Percentiles rank a stretch among this genome's conserved stretches.
phyloP scores from a whole-genome alignment of 208 protist genomes.

The Acanthamoeba royreba region DNA sequence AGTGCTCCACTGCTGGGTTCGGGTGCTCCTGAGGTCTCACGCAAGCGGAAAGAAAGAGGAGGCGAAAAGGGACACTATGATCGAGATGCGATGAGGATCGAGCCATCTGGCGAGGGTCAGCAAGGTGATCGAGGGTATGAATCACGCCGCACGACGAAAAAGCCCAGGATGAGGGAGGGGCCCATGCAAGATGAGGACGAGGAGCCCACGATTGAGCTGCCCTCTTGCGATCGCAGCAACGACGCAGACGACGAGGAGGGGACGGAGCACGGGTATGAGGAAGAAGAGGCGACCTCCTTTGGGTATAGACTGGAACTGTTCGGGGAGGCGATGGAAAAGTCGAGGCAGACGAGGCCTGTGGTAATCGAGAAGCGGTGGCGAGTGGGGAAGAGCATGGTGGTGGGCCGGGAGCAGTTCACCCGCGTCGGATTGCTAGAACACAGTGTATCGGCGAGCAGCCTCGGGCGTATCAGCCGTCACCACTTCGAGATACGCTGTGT shows the following conservation, averaged over 20 bases:
- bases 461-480: background rate
- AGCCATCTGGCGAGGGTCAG: no score
- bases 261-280: no score
- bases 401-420: background rate
- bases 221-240: background rate
- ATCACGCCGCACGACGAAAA: no score
- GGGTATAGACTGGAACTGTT: background rate
- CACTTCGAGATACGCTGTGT: slow-evolving; percentile 1
- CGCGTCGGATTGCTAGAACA: background rate
- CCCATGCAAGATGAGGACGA: no score
- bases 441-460: background rate
- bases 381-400: background rate
- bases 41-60: no score
- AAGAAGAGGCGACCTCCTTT: background rate
- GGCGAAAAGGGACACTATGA: no score
- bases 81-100: no score
- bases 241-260: background rate
- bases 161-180: no score
- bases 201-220: background rate
- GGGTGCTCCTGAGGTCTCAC: no score
- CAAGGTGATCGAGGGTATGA: no score
- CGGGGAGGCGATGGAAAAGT: background rate
- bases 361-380: background rate
- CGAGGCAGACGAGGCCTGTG: background rate
- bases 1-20: no score